A percentile compares a stretch with the other conserved stretches of the same genome.
phyloP scores from a whole-genome alignment of 2,329 filamentous ascomycete species.

The Hymenoscyphus salicellus region DNA sequence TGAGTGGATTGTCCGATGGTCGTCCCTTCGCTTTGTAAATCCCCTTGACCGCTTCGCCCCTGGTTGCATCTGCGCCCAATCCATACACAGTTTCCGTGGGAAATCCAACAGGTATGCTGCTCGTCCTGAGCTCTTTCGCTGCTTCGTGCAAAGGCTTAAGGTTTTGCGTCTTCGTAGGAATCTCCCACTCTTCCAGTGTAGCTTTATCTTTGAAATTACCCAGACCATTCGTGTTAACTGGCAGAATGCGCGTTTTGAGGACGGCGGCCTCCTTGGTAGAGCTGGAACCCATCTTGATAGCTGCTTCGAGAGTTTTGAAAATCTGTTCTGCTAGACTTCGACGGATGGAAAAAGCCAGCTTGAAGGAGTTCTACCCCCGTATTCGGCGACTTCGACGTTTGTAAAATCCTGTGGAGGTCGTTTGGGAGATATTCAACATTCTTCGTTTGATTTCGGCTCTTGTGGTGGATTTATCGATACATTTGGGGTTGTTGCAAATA shows the following conservation, averaged over 20 bases:
- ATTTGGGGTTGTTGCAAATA: constrained; percentile 10
- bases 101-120: constrained; percentile 73
- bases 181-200: constrained; percentile 31
- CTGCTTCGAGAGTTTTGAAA: constrained; percentile 5
- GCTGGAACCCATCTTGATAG: constrained; percentile 25
- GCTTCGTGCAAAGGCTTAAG: constrained; percentile 29
- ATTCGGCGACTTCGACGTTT: constrained; percentile 33
- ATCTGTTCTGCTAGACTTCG: constrained; percentile 16
- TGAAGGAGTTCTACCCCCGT: constrained; percentile 14
- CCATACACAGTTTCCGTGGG: constrained; percentile 98
- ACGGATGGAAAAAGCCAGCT: constrained; percentile 23
- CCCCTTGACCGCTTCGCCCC: constrained; percentile 77
- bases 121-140: constrained; percentile 28
- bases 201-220: constrained; percentile 28
- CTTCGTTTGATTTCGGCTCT: constrained; percentile 15
- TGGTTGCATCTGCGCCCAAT: constrained; percentile 90
- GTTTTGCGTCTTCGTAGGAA: constrained; percentile 18
- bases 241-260: constrained; percentile 29
- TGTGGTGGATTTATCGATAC: constrained; percentile 4
- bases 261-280: constrained; percentile 14
- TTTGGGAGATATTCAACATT: constrained; percentile 25
- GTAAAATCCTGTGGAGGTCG: constrained; percentile 22
- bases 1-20: constrained; percentile 91
- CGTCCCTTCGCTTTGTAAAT: constrained; percentile 90
- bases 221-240: constrained; percentile 21